These are phyloP conservation scores for Diutina ranongensis DNA, from an alignment of 1,139 yeast species.

Conservation along the genomic window DNA sequence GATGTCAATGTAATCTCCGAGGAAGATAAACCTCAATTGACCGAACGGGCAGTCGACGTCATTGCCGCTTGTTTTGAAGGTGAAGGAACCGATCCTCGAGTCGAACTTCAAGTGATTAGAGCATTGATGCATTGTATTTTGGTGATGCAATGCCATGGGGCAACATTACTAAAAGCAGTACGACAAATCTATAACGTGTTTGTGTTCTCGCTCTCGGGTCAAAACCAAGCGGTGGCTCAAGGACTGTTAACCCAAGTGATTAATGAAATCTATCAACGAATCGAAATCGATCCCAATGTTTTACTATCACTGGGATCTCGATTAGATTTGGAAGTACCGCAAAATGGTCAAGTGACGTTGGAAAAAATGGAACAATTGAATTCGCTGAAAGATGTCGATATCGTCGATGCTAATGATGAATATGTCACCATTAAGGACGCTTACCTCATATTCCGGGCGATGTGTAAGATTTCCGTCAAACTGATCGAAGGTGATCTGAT, in stretches of 20 bases:
- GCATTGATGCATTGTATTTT: constrained; percentile 84
- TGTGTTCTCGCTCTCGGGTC: constrained; percentile 65
- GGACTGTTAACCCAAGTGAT: constrained; percentile 90
- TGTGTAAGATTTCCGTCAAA: constrained; percentile 87
- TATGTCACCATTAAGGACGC: constrained; percentile 71
- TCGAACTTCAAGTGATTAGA: constrained; percentile 86
- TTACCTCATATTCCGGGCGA: constrained; percentile 80
- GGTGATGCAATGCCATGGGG: constrained; percentile 83
- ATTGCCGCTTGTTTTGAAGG: constrained; percentile 83
- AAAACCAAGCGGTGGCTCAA: constrained; percentile 91
- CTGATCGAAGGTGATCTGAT: constrained; percentile 56
- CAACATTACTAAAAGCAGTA: constrained; percentile 76
- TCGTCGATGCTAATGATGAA: constrained; percentile 52
- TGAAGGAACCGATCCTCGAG: constrained; percentile 79
- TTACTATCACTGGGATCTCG: neutral
- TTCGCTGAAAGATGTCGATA: constrained; percentile 41
- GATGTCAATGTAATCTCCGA: neutral
- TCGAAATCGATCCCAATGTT: constrained; percentile 13
- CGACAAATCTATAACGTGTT: constrained; percentile 90
- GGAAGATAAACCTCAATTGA: constrained; percentile 18
- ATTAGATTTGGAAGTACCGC: constrained; percentile 4
- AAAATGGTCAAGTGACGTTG: constrained; percentile 37
- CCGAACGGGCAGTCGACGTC: constrained; percentile 79
- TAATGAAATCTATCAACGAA: constrained; percentile 72
- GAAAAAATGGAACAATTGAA: constrained; percentile 43